phyloP scores from a whole-genome alignment of 208 protist species.

The Wallacemonas rigidus region DNA sequence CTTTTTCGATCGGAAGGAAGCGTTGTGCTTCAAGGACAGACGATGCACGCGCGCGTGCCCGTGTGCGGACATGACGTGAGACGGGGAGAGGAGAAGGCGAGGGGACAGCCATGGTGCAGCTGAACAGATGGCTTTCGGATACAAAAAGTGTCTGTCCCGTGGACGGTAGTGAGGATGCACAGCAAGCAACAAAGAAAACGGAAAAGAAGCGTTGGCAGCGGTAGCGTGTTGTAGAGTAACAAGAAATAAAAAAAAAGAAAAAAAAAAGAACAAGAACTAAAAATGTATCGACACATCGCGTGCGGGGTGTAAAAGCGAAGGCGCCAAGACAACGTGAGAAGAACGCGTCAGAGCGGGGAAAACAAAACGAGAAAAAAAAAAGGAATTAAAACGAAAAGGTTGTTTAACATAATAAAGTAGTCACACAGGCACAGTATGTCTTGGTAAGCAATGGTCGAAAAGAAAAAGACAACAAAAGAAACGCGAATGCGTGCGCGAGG shows the following conservation, averaged over 20 bases:
- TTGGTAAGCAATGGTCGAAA: background rate
- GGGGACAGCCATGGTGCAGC: background rate
- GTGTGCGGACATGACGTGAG: background rate
- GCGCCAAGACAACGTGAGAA: background rate
- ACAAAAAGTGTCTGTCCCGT: no score
- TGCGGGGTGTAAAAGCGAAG: no score
- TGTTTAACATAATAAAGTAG: no score
- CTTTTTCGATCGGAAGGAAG: no score
- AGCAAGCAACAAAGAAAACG: background rate
- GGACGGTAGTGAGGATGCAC: no score
- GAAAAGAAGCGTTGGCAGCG: conserved; percentile 1
- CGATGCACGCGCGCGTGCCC: no score
- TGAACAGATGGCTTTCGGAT: no score
- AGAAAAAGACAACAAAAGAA: conserved; percentile 17
- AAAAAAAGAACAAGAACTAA: background rate
- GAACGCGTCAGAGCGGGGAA: background rate
- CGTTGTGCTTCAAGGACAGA: no score
- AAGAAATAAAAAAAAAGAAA: conserved; percentile 2
- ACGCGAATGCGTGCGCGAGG: no score
- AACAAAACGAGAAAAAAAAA: background rate
- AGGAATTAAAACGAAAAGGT: background rate
- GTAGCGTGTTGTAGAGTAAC: conserved; percentile 12
- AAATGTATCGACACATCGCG: background rate
- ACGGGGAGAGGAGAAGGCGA: conserved; percentile 11
- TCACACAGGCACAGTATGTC: background rate